These are phyloP conservation scores for Scheffersomyces lignosus DNA, from an alignment of 805 yeast species.

Conservation along the genomic window DNA sequence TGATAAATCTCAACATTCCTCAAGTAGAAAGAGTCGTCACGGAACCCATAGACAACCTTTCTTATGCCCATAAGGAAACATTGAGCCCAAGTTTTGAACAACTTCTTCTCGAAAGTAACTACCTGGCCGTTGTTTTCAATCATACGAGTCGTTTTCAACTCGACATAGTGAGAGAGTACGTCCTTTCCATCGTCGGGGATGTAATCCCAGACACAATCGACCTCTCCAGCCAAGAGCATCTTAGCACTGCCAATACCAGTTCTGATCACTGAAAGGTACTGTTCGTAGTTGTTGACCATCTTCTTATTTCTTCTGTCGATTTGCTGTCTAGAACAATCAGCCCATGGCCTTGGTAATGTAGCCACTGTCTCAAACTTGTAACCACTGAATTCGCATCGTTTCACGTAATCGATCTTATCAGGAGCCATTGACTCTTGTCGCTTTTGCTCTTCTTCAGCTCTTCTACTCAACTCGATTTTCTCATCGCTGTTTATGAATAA, in stretches of 20 bases:
- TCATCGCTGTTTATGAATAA: constrained; percentile 58
- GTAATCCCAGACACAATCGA: constrained; percentile 87
- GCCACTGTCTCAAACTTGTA: constrained; percentile 84
- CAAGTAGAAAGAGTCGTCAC: constrained; percentile 70
- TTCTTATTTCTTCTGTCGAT: constrained; percentile 66
- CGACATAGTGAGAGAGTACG: constrained; percentile 74
- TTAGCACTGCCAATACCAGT: constrained; percentile 79
- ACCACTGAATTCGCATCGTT: constrained; percentile 59
- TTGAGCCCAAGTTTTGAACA: constrained; percentile 89
- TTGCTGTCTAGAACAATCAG: constrained; percentile 58
- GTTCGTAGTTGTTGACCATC: constrained; percentile 69
- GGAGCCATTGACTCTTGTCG: constrained; percentile 12
- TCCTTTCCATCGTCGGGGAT: constrained; percentile 53
- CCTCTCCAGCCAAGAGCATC: constrained; percentile 81
- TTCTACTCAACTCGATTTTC: constrained; percentile 34
- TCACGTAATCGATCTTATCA: constrained; percentile 28
- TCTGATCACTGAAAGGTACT: constrained; percentile 75
- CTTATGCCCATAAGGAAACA: constrained; percentile 85
- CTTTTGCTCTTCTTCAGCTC: constrained; percentile 18
- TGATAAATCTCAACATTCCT: constrained; percentile 70
- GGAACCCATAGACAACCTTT: constrained; percentile 79
- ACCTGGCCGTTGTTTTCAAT: constrained; percentile 59
- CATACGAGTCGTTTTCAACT: constrained; percentile 70
- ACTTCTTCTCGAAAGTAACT: constrained; percentile 68
- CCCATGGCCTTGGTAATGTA: constrained; percentile 77